Conservation (phyloP, 176 grass and related monocot species). For the Triticum dicoccoides region DNA sequence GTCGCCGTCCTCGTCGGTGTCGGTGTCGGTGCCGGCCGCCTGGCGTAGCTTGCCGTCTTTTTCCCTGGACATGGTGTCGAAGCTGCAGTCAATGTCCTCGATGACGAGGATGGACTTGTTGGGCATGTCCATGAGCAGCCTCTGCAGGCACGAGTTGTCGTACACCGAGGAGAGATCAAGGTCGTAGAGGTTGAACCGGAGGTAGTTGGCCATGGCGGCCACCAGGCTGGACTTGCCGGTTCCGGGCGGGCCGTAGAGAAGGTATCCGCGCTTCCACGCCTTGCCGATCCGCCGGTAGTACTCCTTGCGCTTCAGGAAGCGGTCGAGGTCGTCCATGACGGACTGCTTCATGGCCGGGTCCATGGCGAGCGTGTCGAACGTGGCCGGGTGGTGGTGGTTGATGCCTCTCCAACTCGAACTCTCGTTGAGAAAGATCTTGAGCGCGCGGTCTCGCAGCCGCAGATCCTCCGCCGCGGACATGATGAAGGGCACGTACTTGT, state of each 20-base stretch:
- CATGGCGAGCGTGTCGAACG: slow-evolving; percentile 41
- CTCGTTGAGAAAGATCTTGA: slow-evolving; percentile 41
- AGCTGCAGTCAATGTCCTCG: slow-evolving; percentile 29
- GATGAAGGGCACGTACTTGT: slow-evolving; percentile 16
- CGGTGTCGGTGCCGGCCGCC: too few relatives aligned
- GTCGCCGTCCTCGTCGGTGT: too few relatives aligned
- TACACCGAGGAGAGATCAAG: too few relatives aligned
- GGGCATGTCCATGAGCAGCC: background rate
- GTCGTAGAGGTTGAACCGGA: too few relatives aligned
- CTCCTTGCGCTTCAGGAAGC: too few relatives aligned
- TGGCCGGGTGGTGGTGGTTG: slow-evolving; percentile 26
- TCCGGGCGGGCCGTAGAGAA: too few relatives aligned
- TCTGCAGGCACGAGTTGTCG: background rate
- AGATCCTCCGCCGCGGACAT: background rate
- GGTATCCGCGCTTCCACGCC: too few relatives aligned
- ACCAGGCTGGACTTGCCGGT: too few relatives aligned
- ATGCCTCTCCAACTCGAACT: background rate
- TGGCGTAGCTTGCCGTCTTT: background rate
- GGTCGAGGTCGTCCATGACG: too few relatives aligned
- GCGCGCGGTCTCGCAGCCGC: background rate
- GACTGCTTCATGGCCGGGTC: slow-evolving; percentile 17
- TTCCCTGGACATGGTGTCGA: background rate
- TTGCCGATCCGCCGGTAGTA: too few relatives aligned
- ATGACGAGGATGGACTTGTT: slow-evolving; percentile 27
- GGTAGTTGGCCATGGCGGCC: too few relatives aligned